phyloP scores from a whole-genome alignment of 2,329 filamentous ascomycete genomes.

The Colletotrichum musae region DNA sequence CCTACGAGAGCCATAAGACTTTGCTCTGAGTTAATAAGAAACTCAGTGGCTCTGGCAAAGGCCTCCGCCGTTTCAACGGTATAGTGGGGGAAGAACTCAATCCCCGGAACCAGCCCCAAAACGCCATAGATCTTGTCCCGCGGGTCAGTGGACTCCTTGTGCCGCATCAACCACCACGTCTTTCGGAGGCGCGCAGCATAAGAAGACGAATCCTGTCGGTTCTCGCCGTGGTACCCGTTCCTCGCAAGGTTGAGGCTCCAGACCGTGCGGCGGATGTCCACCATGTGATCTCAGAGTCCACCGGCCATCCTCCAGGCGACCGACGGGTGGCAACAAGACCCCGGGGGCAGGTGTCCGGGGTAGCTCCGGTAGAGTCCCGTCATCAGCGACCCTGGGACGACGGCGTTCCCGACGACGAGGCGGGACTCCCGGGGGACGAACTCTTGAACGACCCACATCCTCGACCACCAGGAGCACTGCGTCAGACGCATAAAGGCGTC shows the following conservation, averaged over 20 bases:
- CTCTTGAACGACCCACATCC: constrained; percentile 11
- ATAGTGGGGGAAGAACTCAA: not conserved
- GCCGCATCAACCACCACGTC: not conserved
- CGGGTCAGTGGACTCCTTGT: not conserved
- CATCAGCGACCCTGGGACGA: not conserved
- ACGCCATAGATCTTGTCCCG: not conserved
- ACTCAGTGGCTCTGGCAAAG: not conserved
- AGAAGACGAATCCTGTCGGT: fast-evolving
- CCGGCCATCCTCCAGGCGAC: not conserved
- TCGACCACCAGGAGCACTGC: not conserved
- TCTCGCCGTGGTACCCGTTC: not conserved
- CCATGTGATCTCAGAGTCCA: not conserved
- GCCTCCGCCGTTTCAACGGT: not conserved
- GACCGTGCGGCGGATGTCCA: not conserved
- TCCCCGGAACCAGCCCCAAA: not conserved
- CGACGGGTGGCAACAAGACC: not conserved
- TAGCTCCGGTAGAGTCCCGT: not conserved
- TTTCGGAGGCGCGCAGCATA: not conserved
- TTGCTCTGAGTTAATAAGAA: not conserved
- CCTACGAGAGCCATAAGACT: not conserved
- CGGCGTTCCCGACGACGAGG: not conserved
- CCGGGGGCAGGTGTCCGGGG: not conserved
- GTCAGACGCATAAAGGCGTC: not conserved
- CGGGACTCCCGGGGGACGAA: constrained; percentile 41
- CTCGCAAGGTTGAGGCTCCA: not conserved